These are phyloP conservation scores for Fraxinus cuspidata DNA, from an alignment of 257 asterid species.

Conservation along the genomic window DNA sequence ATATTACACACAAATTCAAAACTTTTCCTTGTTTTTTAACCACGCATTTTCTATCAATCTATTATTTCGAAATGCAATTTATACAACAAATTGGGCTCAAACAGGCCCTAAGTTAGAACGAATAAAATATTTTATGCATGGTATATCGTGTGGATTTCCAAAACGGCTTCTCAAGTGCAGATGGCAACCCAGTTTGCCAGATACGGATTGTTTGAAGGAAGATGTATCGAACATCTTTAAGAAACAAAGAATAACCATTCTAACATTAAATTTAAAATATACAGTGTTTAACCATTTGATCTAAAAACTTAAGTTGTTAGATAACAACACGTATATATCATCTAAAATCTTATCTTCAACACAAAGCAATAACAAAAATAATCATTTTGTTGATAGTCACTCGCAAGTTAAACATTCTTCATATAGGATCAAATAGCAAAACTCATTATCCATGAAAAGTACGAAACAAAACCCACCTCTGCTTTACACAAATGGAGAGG, in stretches of 20 bases:
- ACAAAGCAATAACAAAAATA: not conserved
- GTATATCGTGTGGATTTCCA: slow-evolving; percentile 6
- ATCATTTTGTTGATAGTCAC: not conserved
- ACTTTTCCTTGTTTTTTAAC: no score
- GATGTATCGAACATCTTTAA: slow-evolving; percentile 1
- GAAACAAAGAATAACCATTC: slow-evolving; percentile 12
- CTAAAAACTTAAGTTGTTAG: not conserved
- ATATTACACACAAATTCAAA: no score
- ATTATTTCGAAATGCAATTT: no score
- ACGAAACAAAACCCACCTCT: not conserved
- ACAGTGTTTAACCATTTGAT: not conserved
- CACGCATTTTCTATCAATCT: no score
- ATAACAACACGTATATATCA: not conserved
- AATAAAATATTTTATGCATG: slow-evolving; percentile 10
- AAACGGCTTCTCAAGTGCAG: slow-evolving; percentile 10
- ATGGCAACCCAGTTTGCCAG: slow-evolving; percentile 19
- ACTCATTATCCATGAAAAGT: not conserved
- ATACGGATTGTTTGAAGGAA: not conserved
- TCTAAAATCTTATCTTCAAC: not conserved
- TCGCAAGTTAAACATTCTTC: not conserved
- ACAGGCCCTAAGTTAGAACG: not conserved
- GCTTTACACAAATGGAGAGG: not conserved
- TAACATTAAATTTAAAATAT: not conserved
- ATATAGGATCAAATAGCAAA: not conserved
- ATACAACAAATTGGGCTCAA: no score